A percentile compares a stretch with the other conserved stretches of the same genome.
Evolutionary conservation across 345 rosid species (phyloP).

Genomic region (Jatropha curcas): DNA sequence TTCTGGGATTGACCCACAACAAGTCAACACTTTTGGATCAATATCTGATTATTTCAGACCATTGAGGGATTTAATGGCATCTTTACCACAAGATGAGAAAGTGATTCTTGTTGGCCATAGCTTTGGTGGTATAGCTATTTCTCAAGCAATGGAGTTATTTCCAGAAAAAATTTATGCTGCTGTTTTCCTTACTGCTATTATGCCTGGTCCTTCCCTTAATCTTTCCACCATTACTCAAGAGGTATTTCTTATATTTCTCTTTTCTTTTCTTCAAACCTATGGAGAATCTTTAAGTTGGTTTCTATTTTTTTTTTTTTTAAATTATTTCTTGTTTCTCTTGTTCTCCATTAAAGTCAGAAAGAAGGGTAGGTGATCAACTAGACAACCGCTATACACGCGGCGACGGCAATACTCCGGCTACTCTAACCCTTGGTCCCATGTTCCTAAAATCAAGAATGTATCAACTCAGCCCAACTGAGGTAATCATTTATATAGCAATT

Average conservation of each 20-base stretch:
- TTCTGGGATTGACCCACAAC: slow-evolving; percentile 35
- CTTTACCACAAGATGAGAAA: slow-evolving; percentile 22
- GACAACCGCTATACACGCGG: slow-evolving; percentile 41
- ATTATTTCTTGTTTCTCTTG: not conserved
- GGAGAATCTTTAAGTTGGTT: too few species aligned
- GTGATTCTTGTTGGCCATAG: slow-evolving; percentile 48
- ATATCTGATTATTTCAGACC: slow-evolving; percentile 31
- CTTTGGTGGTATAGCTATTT: slow-evolving; percentile 36
- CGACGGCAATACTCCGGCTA: slow-evolving; percentile 53
- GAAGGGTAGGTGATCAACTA: slow-evolving; percentile 24
- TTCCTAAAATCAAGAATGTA: slow-evolving; percentile 33
- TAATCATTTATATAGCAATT: not conserved
- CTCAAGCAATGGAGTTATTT: slow-evolving; percentile 39
- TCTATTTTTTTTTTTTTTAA: not conserved
- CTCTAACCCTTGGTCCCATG: slow-evolving; percentile 39
- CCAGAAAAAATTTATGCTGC: slow-evolving; percentile 25
- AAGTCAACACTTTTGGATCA: slow-evolving; percentile 13
- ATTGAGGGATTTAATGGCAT: slow-evolving; percentile 30
- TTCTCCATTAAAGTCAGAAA: slow-evolving; percentile 23
- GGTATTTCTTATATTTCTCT: slow-evolving; percentile 8
- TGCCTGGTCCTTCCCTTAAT: slow-evolving; percentile 47
- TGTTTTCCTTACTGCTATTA: slow-evolving; percentile 26
- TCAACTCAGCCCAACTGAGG: slow-evolving; percentile 58
- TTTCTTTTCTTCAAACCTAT: too few species aligned
- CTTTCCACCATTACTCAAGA: slow-evolving; percentile 22